phyloP scores from a whole-genome alignment of 1,284 basidiomycete species.

The Microbotryum intermedium region DNA sequence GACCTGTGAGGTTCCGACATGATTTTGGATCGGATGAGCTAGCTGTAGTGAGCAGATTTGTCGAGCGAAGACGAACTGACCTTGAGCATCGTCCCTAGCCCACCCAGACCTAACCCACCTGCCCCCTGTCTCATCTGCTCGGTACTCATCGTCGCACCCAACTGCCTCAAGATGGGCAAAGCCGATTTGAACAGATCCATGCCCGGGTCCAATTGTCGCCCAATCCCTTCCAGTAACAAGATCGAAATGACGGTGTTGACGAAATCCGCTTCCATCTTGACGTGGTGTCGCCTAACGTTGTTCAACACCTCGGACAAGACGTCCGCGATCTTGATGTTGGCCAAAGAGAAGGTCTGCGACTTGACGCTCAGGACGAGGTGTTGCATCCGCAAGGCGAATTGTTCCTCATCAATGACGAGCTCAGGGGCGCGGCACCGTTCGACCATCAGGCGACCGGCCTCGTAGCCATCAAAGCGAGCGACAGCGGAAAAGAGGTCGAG shows the following conservation, averaged over 20 bases:
- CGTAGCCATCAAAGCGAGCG: slow-evolving; percentile 93
- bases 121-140: slow-evolving; percentile 53
- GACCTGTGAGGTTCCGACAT: slow-evolving; percentile 45
- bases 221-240: slow-evolving; percentile 89
- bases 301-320: slow-evolving; percentile 72
- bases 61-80: slow-evolving; percentile 41
- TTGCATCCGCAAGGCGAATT: slow-evolving; percentile 94
- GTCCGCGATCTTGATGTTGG: slow-evolving; percentile 91
- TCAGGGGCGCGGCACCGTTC: slow-evolving; percentile 89
- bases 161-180: slow-evolving; percentile 75
- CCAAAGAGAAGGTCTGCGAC: slow-evolving; percentile 90
- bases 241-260: slow-evolving; percentile 93
- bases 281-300: slow-evolving; percentile 86
- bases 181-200: slow-evolving; percentile 91
- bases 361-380: slow-evolving; percentile 89
- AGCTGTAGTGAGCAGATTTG: neutral
- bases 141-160: slow-evolving; percentile 78
- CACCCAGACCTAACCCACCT: slow-evolving; percentile 53
- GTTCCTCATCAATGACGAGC: slow-evolving; percentile 81
- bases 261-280: slow-evolving; percentile 98
- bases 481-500: slow-evolving; percentile 93
- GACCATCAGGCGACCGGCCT: slow-evolving; percentile 89
- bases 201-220: slow-evolving; percentile 80
- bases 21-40: slow-evolving; percentile 5
- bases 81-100: slow-evolving; percentile 76